A percentile compares a stretch with the other conserved stretches of the same genome.
phyloP scores from a whole-genome alignment of 495 filamentous ascomycete genomes.

The Penicillium roqueforti region DNA sequence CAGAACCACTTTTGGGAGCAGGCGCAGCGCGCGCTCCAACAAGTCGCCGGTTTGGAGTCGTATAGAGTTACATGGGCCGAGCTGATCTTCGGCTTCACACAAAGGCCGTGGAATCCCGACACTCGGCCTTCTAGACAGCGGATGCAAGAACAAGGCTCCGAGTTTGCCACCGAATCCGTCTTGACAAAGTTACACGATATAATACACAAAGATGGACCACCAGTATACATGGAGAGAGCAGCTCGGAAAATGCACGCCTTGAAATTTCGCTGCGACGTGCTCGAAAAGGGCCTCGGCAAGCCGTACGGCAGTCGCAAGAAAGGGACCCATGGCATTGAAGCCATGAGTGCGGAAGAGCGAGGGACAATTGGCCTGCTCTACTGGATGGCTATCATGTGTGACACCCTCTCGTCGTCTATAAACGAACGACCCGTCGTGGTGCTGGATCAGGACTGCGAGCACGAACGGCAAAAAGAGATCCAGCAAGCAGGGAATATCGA shows the following conservation, averaged over 20 bases:
- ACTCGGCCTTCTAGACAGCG: not conserved
- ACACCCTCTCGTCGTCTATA: constrained; percentile 41
- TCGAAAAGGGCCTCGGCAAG: constrained; percentile 8
- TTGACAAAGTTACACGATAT: constrained; percentile 20
- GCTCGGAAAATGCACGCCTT: constrained; percentile 25
- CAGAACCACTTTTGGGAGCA: constrained; percentile 37
- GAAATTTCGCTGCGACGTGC: constrained; percentile 20
- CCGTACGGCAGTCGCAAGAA: not conserved
- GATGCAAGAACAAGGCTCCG: not conserved
- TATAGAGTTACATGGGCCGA: constrained; percentile 36
- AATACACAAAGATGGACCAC: constrained; percentile 33
- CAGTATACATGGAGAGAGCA: constrained; percentile 33
- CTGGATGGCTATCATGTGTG: constrained; percentile 43
- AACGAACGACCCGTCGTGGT: constrained; percentile 37
- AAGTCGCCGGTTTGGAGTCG: constrained; percentile 32
- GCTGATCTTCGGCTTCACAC: constrained; percentile 35
- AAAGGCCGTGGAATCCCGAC: constrained; percentile 21
- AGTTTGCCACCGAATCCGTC: not conserved
- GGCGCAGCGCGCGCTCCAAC: constrained; percentile 30
- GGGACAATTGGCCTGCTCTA: constrained; percentile 35
- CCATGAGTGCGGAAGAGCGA: constrained; percentile 24
- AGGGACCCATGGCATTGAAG: not conserved
- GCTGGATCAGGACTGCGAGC: constrained; percentile 35
- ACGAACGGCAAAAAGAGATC: constrained; percentile 2
- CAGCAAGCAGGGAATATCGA: constrained; percentile 14